Conservation (phyloP, 805 yeast species). For the Candida awuae region DNA sequence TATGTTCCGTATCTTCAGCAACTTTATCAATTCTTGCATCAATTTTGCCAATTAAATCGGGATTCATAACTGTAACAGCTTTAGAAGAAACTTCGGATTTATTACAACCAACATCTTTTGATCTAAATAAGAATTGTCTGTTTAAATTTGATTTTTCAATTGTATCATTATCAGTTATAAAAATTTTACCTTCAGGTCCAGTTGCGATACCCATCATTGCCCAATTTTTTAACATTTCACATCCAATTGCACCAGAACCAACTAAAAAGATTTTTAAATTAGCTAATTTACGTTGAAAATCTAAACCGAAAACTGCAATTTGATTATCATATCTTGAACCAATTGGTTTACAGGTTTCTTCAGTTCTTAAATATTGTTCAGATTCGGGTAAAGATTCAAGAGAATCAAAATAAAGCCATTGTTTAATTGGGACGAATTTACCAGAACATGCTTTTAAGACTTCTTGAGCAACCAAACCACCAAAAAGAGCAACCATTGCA, state of each 20-base stretch:
- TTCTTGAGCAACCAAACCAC: constrained; percentile 95
- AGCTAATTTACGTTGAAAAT: constrained; percentile 63
- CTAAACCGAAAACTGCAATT: constrained; percentile 86
- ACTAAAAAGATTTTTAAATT: constrained; percentile 83
- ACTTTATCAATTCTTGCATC: constrained; percentile 77
- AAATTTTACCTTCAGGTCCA: constrained; percentile 79
- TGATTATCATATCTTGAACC: constrained; percentile 89
- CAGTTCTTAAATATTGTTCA: constrained; percentile 52
- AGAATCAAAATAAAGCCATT: constrained; percentile 89
- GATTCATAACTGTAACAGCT: constrained; percentile 82
- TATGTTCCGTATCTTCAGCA: constrained; percentile 84
- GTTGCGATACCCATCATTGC: constrained; percentile 93
- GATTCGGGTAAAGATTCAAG: constrained; percentile 76
- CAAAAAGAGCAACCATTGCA: constrained; percentile 79
- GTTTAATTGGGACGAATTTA: constrained; percentile 88
- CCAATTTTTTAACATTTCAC: constrained; percentile 98
- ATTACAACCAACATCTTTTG: constrained; percentile 85
- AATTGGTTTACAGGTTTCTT: constrained; percentile 63
- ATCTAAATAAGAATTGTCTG: constrained; percentile 92
- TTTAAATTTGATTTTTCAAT: constrained; percentile 94
- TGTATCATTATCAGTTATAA: constrained; percentile 87
- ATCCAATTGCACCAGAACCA: constrained; percentile 98
- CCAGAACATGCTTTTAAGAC: constrained; percentile 93
- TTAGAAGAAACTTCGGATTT: constrained; percentile 86
- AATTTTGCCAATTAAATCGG: constrained; percentile 71